Base-by-base conservation (phyloP, 345 rosid species). In the Eutrema japonicum region DNA sequence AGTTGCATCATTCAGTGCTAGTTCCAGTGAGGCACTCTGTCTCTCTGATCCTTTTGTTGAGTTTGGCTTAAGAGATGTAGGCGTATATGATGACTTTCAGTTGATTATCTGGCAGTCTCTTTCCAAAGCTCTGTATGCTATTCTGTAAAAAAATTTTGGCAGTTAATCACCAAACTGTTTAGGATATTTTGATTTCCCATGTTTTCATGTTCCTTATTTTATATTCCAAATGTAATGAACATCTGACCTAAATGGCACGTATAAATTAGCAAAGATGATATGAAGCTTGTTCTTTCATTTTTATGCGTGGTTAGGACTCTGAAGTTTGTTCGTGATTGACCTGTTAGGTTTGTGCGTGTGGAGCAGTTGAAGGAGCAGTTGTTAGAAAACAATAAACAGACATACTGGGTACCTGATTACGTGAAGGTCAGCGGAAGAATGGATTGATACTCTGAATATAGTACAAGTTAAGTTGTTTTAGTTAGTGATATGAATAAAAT, bases 341-440 rank as follows among this genome's bases (percentile, higher is more conserved):
- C 45, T 29, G 41, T 66, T 70, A 92, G 98, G 99, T 95, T 95
- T 82, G 94, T 95, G 60, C 85, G 89, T 32, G 99, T 95, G 76
- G 99, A 95, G 82, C 67, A 58, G 33, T 43, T 95, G 78, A 95
- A 92, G 75, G 96, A 80, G 26, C 78, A 95, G 54, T 79, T 95
- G 83, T 81, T 95, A 77, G 91, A 89, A 59, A 95, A 81, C 84
- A 95, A 92, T 81, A 82, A 83, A 27, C 88, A 87, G 82, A 95
- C 99, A 1, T 74, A 90, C 61, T 95, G 99, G 99, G 99, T 95
- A 71, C 99, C 99, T n/a, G 96, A 83, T 68, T 90, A 87, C 79
- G 98, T 95, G 78, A 95, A 95, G 99, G 99, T 78, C n/a, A 67
- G 80, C 56, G 57, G 47, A 72, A 66, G 58, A 72, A 60, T 53